phyloP scores from a whole-genome alignment of 1,284 basidiomycete species.

The Inonotus hispidus region DNA sequence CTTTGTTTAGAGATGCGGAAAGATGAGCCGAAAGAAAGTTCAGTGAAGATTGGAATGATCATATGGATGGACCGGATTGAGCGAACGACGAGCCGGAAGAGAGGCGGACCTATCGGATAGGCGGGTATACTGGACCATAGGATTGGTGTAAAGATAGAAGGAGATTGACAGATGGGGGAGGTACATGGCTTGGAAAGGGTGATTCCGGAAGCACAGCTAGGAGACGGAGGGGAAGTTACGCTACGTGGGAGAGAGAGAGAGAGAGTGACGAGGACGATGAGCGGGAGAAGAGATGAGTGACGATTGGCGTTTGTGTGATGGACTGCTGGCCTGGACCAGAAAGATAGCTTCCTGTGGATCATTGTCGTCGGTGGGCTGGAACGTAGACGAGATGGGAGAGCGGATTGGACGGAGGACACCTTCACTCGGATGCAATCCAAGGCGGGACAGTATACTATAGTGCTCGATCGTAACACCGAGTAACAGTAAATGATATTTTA shows the following conservation, averaged over 20 bases:
- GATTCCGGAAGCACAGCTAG: constrained; percentile 1
- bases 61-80: neutral
- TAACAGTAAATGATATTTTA: neutral
- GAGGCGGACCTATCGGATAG: neutral
- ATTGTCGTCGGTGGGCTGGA: constrained; percentile 16
- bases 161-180: neutral
- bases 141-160: neutral
- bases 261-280: neutral
- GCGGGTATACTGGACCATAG: neutral
- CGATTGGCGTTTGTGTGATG: constrained; percentile 8
- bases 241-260: neutral
- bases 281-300: neutral
- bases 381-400: neutral
- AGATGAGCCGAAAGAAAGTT: neutral
- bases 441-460: neutral
- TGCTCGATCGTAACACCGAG: neutral
- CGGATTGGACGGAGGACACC: constrained; percentile 3
- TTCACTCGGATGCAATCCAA: neutral
- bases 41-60: neutral
- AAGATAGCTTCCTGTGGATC: constrained; percentile 13
- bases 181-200: neutral
- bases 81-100: neutral
- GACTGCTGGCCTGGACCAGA: constrained; percentile 12
- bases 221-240: neutral
- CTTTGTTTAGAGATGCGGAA: neutral